These are phyloP conservation scores for Fusarium zealandicum DNA, from an alignment of 2,329 filamentous ascomycete species.

Conservation along the genomic window DNA sequence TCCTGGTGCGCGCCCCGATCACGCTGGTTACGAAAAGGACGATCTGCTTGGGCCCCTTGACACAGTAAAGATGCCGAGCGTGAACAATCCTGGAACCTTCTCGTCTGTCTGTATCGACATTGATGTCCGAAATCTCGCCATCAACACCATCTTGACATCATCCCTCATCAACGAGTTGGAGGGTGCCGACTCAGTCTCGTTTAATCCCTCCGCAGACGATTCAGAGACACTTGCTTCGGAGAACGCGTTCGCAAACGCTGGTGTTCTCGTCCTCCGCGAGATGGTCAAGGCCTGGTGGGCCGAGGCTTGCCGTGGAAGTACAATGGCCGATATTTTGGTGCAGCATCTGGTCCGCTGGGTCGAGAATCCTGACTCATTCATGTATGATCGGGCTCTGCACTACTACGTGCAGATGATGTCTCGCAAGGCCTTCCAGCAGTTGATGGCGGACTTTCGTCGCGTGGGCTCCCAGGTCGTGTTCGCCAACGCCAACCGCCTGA, in stretches of 20 bases:
- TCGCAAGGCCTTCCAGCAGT: conserved; percentile 92
- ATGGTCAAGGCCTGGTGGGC: conserved; percentile 99
- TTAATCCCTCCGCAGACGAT: conserved; percentile 65
- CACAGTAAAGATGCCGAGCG: conserved; percentile 86
- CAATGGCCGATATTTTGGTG: conserved; percentile 97
- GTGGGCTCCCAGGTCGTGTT: conserved; percentile 97
- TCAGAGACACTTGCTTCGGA: conserved; percentile 75
- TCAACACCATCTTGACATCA: conserved; percentile 97
- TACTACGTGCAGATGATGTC: conserved; percentile 99
- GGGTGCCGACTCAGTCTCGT: conserved; percentile 83
- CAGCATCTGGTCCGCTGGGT: conserved; percentile 98
- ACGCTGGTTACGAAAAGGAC: conserved; percentile 94
- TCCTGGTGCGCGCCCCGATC: conserved; percentile 82
- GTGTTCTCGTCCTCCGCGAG: conserved; percentile 88
- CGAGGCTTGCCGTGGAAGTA: conserved; percentile 87
- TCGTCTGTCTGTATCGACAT: conserved; percentile 96
- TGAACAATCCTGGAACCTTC: conserved; percentile 94
- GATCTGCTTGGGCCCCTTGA: conserved; percentile 85
- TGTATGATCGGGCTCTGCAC: conserved; percentile 93
- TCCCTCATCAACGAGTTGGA: conserved; percentile 97
- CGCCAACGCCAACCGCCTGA: conserved; percentile 84
- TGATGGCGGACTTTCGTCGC: conserved; percentile 95
- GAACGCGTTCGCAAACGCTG: conserved; percentile 90
- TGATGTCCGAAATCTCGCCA: conserved; percentile 90
- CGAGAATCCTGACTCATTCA: conserved; percentile 88